Evolutionary conservation across 345 rosid species (phyloP), one percentile per base, ranked within the genome.

Genomic region (Barbarea vulgaris): DNA sequence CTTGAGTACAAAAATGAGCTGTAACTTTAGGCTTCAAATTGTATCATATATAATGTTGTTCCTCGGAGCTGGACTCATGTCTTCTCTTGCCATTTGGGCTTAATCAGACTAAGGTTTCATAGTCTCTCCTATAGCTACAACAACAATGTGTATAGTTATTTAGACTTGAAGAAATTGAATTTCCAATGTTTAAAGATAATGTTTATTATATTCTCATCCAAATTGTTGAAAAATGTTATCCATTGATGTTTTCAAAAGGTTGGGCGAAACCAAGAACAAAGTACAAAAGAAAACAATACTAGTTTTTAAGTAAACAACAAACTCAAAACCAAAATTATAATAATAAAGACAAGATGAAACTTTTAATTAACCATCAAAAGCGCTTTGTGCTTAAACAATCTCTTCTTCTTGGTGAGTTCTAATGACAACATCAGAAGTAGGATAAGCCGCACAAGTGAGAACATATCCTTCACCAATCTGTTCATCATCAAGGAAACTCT

Each of bases 331-430:
- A 67, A 50, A 19, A 9, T 3, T 25, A 21, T 48, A 17, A 19
- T 11, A 69, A 19, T 11, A 69, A 61, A 58, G 62, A 59, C 34
- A 50, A 13, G 53, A 67, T 57, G 18, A 44, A 44, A 44, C 17
- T 10, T 58, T 6, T 13, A 46, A 46, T n/a, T 30, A 51, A 37
- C 51, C 59, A 74, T 44, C 19, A 54, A 57, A 47, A 57, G 64
- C 70, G n/a, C n/a, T n/a, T 14, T 17, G 12, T 3, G 60, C 59
- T 15, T 60, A 94, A 81, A 10, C 87, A 28, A 77, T 28, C 31
- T 57, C 97, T 9, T 87, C 99, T 78, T 95, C 99, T 87, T 87
- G 87, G 97, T 90, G 97, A 34, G 99, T 94, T 83, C 81, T 89
- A 60, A 94, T 86, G 77, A 70, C 79, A 65, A 86, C 80, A 78